These are phyloP conservation scores for Colletotrichum eremochloae DNA, from an alignment of 2,329 filamentous ascomycete species.

Conservation along the genomic window DNA sequence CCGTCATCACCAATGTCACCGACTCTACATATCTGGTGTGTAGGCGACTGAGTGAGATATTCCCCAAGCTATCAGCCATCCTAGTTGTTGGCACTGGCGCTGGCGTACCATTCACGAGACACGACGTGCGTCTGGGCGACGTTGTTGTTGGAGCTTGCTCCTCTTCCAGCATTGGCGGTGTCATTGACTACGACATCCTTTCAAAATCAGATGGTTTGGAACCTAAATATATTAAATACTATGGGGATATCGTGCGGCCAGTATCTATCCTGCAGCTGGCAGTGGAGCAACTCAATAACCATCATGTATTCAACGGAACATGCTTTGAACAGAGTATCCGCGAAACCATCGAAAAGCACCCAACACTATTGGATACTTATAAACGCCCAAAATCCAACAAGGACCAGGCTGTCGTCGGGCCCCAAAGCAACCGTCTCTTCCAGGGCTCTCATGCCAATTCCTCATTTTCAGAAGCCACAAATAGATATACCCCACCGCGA, in stretches of 20 bases:
- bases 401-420: background rate
- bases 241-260: too few species aligned
- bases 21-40: background rate
- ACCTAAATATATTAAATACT: too few species aligned
- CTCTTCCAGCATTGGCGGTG: too few species aligned
- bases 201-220: too few species aligned
- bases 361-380: background rate
- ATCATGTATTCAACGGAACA: background rate
- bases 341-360: background rate
- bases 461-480: background rate
- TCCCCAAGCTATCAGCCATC: too few species aligned
- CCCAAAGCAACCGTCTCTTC: background rate
- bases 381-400: background rate
- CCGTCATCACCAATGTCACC: background rate
- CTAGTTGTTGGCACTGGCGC: too few species aligned
- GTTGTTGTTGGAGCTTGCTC: too few species aligned
- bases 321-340: background rate
- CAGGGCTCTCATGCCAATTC: background rate
- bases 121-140: too few species aligned
- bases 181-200: too few species aligned
- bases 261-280: too few species aligned
- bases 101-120: too few species aligned
- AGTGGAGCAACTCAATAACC: background rate
- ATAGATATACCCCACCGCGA: background rate
- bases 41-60: too few species aligned